Percentiles rank a stretch among this genome's conserved stretches.
Conservation (phyloP, 495 filamentous ascomycete species). For the Podospora appendiculata region DNA sequence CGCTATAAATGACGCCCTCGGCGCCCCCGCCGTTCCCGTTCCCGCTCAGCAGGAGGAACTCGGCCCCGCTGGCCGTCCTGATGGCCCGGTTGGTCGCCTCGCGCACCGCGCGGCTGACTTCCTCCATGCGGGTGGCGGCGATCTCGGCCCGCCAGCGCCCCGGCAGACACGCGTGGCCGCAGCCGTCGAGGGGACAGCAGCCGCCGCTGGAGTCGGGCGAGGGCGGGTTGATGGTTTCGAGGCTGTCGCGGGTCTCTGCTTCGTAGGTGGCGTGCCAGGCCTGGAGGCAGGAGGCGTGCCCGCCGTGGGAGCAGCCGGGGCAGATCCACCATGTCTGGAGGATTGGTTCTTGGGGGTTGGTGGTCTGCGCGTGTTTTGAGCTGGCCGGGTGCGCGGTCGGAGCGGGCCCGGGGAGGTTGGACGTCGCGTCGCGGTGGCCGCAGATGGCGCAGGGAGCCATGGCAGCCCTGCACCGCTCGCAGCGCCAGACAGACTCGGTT, state of each 20-base stretch:
- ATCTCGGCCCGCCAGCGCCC: slow-evolving; percentile 48
- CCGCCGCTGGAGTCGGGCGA: slow-evolving; percentile 47
- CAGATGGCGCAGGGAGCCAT: slow-evolving; percentile 40
- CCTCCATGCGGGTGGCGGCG: slow-evolving; percentile 28
- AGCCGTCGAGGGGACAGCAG: slow-evolving; percentile 66
- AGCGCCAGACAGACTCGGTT: slow-evolving; percentile 38
- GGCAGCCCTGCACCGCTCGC: slow-evolving; percentile 32
- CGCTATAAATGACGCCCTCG: slow-evolving; percentile 3
- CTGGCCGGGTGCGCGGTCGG: neutral
- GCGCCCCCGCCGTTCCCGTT: neutral
- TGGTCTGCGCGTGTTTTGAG: neutral
- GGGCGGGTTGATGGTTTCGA: slow-evolving; percentile 20
- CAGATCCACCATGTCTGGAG: slow-evolving; percentile 59
- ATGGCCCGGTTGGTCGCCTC: slow-evolving; percentile 28
- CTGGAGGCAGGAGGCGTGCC: slow-evolving; percentile 60
- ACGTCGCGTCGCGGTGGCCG: slow-evolving; percentile 26
- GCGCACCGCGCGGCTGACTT: slow-evolving; percentile 32
- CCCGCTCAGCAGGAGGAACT: neutral
- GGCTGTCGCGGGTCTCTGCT: slow-evolving; percentile 1
- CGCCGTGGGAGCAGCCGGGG: slow-evolving; percentile 67
- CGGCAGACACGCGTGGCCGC: slow-evolving; percentile 64
- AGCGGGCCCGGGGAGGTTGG: slow-evolving; percentile 7
- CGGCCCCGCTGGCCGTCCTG: slow-evolving; percentile 1
- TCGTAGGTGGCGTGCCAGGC: slow-evolving; percentile 50
- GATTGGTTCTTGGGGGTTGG: slow-evolving; percentile 13